These are phyloP conservation scores for Athelia sp. DNA, from an alignment of 1,284 basidiomycete genomes.

Conservation along the genomic window DNA sequence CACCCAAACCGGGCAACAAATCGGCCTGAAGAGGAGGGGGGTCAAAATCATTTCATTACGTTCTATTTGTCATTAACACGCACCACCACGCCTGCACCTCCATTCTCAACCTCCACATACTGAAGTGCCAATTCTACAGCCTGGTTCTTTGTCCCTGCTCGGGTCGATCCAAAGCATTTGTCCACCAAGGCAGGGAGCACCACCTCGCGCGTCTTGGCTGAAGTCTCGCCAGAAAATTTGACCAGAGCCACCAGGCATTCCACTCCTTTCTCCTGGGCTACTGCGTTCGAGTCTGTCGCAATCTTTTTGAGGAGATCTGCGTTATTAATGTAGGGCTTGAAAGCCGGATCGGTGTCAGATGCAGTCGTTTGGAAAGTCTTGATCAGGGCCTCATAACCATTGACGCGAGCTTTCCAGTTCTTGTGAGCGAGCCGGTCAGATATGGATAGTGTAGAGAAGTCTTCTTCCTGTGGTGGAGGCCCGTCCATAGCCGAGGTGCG, in stretches of 20 bases:
- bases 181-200: constrained; percentile 91
- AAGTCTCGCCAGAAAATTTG: constrained; percentile 87
- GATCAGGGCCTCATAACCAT: constrained; percentile 87
- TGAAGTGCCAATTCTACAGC: constrained; percentile 84
- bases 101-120: constrained; percentile 93
- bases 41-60: constrained; percentile 17
- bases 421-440: constrained; percentile 86
- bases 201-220: constrained; percentile 74
- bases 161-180: constrained; percentile 89
- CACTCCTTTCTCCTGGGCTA: constrained; percentile 96
- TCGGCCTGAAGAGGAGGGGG: constrained; percentile 63
- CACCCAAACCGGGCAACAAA: constrained; percentile 78
- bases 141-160: constrained; percentile 89
- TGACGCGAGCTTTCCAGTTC: constrained; percentile 98
- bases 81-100: constrained; percentile 84
- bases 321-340: constrained; percentile 82
- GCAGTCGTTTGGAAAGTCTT: constrained; percentile 84
- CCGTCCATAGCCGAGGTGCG: constrained; percentile 67
- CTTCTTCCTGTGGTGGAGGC: constrained; percentile 87
- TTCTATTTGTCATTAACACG: constrained; percentile 33
- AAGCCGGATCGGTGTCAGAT: constrained; percentile 91
- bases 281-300: constrained; percentile 88
- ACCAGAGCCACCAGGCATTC: constrained; percentile 84
- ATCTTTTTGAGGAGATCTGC: constrained; percentile 83
- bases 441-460: constrained; percentile 82